Percentiles rank a stretch among this genome's conserved stretches.
Conservation (phyloP, 306 rosid genomes). For the Sphenostylis stenocarpa region DNA sequence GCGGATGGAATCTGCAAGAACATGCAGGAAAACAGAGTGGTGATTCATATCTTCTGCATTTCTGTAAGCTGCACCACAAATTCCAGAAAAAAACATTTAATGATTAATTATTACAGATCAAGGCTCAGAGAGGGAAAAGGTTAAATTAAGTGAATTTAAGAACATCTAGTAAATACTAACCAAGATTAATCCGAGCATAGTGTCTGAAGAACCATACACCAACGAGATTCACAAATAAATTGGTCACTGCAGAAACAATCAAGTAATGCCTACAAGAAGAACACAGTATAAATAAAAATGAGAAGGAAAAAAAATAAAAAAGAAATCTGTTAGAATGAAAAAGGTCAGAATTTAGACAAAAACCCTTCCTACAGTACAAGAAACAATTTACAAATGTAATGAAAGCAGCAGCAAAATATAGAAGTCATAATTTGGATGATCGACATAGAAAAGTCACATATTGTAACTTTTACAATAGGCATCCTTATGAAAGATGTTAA, state of each 20-base stretch:
- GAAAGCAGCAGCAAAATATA: constrained; percentile 8
- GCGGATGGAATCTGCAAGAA: constrained; percentile 97
- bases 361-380: background rate
- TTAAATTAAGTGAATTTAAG: constrained; percentile 22
- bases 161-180: constrained; percentile 49
- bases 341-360: background rate
- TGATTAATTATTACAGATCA: background rate
- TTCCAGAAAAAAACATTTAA: constrained; percentile 34
- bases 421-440: background rate
- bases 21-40: constrained; percentile 90
- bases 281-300: constrained; percentile 30
- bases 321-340: background rate
- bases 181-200: constrained; percentile 91
- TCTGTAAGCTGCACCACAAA: constrained; percentile 72
- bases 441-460: background rate
- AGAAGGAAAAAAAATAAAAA: background rate
- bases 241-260: constrained; percentile 92
- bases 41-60: constrained; percentile 97
- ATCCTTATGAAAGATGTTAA: background rate
- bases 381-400: constrained; percentile 23
- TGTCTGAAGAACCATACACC: constrained; percentile 99
- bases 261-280: constrained; percentile 83
- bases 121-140: constrained; percentile 13
- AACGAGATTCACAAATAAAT: constrained; percentile 90
- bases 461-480: background rate